Evolutionary conservation across 2,329 filamentous ascomycete genomes (phyloP).

Genomic region (Samsoniella hepiali): DNA sequence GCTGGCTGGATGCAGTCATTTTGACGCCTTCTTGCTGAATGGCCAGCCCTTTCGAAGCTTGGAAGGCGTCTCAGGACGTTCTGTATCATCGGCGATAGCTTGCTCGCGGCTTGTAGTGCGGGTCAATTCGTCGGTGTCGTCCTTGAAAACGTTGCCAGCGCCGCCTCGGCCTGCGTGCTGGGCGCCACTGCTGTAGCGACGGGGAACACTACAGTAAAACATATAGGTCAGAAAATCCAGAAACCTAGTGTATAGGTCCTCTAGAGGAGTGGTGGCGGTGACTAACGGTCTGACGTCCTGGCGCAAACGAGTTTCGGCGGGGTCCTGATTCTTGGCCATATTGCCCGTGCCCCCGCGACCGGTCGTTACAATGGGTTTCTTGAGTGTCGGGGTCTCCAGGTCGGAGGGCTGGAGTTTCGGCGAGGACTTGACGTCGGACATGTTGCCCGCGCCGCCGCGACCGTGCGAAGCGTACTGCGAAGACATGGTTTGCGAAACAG

Average conservation of each 20-base stretch:
- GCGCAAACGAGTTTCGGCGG: constrained; percentile 67
- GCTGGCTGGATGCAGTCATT: neutral
- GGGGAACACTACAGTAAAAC: constrained; percentile 41
- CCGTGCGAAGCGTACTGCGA: constrained; percentile 60
- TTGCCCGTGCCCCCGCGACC: constrained; percentile 86
- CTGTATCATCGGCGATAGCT: constrained; percentile 28
- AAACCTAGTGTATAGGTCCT: neutral
- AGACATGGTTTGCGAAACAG: constrained; percentile 34
- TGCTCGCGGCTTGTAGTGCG: constrained; percentile 32
- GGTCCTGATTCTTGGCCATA: constrained; percentile 73
- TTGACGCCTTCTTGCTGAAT: constrained; percentile 45
- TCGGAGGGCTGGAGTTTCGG: constrained; percentile 58
- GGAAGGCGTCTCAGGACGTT: constrained; percentile 23
- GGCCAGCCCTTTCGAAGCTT: constrained; percentile 42
- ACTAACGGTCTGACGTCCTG: constrained; percentile 78
- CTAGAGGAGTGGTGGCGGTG: constrained; percentile 24
- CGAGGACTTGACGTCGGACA: constrained; percentile 48
- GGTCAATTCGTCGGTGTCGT: constrained; percentile 32
- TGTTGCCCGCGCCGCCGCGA: constrained; percentile 77
- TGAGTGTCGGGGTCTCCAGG: constrained; percentile 78
- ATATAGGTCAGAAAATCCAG: constrained; percentile 19
- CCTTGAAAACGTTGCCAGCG: constrained; percentile 65
- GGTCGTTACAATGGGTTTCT: constrained; percentile 80
- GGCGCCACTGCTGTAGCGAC: constrained; percentile 55
- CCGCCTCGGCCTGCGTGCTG: constrained; percentile 72